These are phyloP conservation scores for Pugionium cornutum DNA, from an alignment of 345 rosid genomes.

Conservation along the genomic window DNA sequence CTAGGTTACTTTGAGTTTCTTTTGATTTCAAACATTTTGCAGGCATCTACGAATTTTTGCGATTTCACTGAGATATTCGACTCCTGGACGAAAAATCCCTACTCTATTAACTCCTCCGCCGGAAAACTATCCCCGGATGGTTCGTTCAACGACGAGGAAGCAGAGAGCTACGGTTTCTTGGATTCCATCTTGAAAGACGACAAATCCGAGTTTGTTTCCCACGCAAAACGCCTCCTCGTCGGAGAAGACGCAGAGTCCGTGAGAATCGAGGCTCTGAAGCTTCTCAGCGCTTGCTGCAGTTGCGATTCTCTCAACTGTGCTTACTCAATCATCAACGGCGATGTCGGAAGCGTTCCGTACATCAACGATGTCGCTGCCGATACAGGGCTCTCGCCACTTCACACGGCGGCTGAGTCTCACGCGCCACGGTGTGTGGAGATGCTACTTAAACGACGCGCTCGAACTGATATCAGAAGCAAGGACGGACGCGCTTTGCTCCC, in stretches of 20 bases:
- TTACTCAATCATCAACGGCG: constrained; percentile 57
- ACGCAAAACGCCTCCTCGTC: constrained; percentile 32
- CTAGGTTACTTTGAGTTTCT: too few species aligned
- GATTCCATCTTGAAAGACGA: constrained; percentile 51
- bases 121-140: constrained; percentile 10
- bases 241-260: constrained; percentile 35
- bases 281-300: constrained; percentile 59
- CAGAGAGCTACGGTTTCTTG: constrained; percentile 32
- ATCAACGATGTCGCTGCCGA: constrained; percentile 48
- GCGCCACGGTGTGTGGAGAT: constrained; percentile 66
- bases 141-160: constrained; percentile 9
- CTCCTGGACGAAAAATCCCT: constrained; percentile 22
- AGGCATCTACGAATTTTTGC: constrained; percentile 38
- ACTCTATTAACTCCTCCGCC: constrained; percentile 18
- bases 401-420: constrained; percentile 61
- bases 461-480: constrained; percentile 63
- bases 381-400: constrained; percentile 58
- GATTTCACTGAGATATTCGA: constrained; percentile 36
- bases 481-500: constrained; percentile 64
- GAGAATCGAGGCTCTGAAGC: constrained; percentile 43
- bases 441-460: constrained; percentile 69
- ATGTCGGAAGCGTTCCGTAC: constrained; percentile 53
- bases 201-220: constrained; percentile 41
- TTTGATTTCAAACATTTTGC: background rate
- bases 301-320: constrained; percentile 64